phyloP scores from a whole-genome alignment of 2,329 filamentous ascomycete genomes.

The Fonsecaea erecta region DNA sequence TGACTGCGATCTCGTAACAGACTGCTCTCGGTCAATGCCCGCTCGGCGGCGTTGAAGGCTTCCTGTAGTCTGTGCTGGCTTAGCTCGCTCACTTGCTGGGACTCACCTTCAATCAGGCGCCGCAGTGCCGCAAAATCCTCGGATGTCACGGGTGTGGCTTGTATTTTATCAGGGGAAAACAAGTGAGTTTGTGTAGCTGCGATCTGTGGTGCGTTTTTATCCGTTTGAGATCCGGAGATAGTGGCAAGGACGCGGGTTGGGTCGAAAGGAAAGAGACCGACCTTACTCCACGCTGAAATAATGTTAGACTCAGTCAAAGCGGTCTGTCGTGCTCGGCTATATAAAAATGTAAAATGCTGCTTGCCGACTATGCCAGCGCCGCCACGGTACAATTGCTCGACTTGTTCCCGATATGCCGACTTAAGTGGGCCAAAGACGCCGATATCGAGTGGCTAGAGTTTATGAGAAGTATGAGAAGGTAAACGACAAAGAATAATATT shows the following conservation, averaged over 20 bases:
- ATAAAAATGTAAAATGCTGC: neutral
- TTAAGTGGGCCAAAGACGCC: neutral
- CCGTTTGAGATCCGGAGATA: too few relatives aligned
- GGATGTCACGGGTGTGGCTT: too few relatives aligned
- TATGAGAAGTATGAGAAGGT: neutral
- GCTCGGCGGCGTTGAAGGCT: too few relatives aligned
- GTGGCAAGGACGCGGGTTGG: neutral
- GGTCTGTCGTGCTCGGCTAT: neutral
- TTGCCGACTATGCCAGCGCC: neutral
- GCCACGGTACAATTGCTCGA: neutral
- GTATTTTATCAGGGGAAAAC: too few relatives aligned
- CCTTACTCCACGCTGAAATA: neutral
- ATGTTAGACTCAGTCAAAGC: neutral
- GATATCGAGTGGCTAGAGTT: neutral
- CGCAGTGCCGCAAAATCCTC: too few relatives aligned
- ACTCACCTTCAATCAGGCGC: too few relatives aligned
- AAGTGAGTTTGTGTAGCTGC: too few relatives aligned
- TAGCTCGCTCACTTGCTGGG: too few relatives aligned
- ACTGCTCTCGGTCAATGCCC: too few relatives aligned
- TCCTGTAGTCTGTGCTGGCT: too few relatives aligned
- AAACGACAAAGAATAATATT: neutral
- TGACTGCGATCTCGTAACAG: too few relatives aligned
- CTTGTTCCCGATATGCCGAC: neutral
- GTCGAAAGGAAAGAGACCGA: neutral
- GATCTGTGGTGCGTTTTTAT: too few relatives aligned